phyloP scores from a whole-genome alignment of 2,329 filamentous ascomycete genomes.

The Cercospora zeae-maydis region DNA sequence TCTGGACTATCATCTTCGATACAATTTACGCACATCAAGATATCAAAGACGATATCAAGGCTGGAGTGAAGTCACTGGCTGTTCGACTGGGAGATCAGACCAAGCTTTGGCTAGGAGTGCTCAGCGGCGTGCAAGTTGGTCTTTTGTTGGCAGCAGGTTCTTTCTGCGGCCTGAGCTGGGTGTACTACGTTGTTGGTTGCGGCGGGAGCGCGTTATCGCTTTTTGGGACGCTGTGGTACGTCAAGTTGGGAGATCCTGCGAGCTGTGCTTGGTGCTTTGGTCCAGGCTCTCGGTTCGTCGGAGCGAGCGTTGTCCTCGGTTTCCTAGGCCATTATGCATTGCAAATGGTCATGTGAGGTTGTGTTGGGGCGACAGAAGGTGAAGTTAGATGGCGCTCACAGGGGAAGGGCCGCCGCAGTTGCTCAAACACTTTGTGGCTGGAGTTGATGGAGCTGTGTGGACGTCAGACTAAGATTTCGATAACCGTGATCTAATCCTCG shows the following conservation, averaged over 20 bases:
- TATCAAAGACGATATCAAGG: constrained; percentile 20
- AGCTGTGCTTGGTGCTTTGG: constrained; percentile 22
- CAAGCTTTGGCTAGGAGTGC: constrained; percentile 9
- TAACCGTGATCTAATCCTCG: constrained; percentile 30
- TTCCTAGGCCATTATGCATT: constrained; percentile 12
- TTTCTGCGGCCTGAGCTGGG: constrained; percentile 10
- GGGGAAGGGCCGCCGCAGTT: background rate
- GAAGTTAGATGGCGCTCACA: background rate
- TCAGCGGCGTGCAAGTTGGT: constrained; percentile 15
- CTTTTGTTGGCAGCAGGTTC: constrained; percentile 8
- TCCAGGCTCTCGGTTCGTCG: constrained; percentile 15
- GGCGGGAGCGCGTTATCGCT: constrained; percentile 14
- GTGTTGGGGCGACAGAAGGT: background rate
- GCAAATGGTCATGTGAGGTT: constrained; percentile 1
- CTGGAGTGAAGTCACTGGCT: constrained; percentile 17
- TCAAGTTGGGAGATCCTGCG: constrained; percentile 5
- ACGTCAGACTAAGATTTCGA: background rate
- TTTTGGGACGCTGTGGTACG: constrained; percentile 8
- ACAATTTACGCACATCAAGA: constrained; percentile 19
- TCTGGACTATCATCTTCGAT: constrained; percentile 20
- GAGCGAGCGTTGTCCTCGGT: constrained; percentile 12
- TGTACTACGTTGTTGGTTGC: constrained; percentile 9
- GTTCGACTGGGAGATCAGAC: constrained; percentile 14
- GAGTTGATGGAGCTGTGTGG: background rate
- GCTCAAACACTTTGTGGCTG: background rate